Evolutionary conservation across 2,329 filamentous ascomycete genomes (phyloP), one percentile per base, ranked within the genome.

Genomic region (Xylaria digitata): DNA sequence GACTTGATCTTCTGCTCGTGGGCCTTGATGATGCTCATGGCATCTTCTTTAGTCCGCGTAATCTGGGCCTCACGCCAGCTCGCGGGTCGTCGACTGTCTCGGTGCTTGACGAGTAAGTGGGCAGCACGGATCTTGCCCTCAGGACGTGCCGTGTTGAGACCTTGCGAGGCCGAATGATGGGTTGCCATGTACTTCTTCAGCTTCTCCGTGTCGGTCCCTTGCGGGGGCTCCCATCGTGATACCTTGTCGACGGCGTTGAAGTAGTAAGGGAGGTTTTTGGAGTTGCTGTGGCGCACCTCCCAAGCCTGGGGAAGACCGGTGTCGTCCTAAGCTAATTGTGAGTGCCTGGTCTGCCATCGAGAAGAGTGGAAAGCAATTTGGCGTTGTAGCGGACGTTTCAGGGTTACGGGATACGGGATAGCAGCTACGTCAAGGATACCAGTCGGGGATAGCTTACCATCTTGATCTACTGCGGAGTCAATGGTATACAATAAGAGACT

Each of bases 251-350:
- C 83, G 52, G 91, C 84, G 82, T 97, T 96, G 90, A 97, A 98
- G 85, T 98, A 99, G 86, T 99, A 99, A 43, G 96, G 96, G 42
- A 98, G 91, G 82, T 97, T 97, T 85, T 97, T 98, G 81, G 93
- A 97, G 85, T 97, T 97, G 80, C 93, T 97, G 83, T 96, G 93
- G 80, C 96, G 93, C 78, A 99, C 93, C 83, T 98, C 96, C 94
- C 95, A 97, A 80, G 90, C 89, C 56, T 89, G 80, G 69, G 94
- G 94, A 70, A 97, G 89, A 79, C 95, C 95, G 73, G 91, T 90
- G 63, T 94, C 91, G 77, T 87, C 82, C 89, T 91, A 67, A 19
- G 40, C 23, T 19, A 30, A 54, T 19, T 61, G 65, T 71, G 32
- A 71, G 63, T 37, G 30, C 23, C 23, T 50, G 15, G 42, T 30